Evolutionary conservation across 805 yeast genomes (phyloP), one percentile per base, ranked within the genome.

Genomic region (Isabelozyma heimii): DNA sequence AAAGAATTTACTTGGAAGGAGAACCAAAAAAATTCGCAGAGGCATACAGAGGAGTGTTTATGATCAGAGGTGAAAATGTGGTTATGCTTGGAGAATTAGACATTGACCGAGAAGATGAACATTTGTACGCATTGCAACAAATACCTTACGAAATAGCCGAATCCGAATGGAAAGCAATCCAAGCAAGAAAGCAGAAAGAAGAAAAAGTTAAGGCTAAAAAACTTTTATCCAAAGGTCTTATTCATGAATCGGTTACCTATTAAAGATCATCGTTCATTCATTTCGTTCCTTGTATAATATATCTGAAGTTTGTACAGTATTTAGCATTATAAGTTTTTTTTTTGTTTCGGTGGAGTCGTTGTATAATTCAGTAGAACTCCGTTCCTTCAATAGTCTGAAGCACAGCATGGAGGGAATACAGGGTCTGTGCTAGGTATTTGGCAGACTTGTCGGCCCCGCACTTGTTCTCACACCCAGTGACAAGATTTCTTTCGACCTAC

Each of bases 41-140:
- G 65, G 74, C 72, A n/a, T 76, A 76, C 45, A 79, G 87, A 46
- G 97, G 97, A 8, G 88, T 89, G 45, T 85, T 84, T 63, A 80
- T 94, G 72, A 85, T 94, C 39, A 86, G 99, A 69, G 99, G 99
- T 52, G 99, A 94, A 67, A 92, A 92, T 60, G 94, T 94, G 8
- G 94, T 91, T 8, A 81, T 91, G 83, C 66, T 94, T 64, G 99
- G 98, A 16, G 97, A 92, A 65, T 80, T 92, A 52, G 97, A 91
- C 66, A 87, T 90, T 52, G 96, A 89, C 61, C 80, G 73, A 53
- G 97, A 91, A 67, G 96, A 88, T 61, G 80, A 73, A 52, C 87
- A 87, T 46, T 67, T 88, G 57, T 75, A 75, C 39, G 67, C 70
- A 12, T 75, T 83, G 66, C 72, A 77, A 52, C 82, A 80, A 62